Base-by-base conservation (phyloP, 2,329 filamentous ascomycete genomes). In the Dothideomycetidae sp. region DNA sequence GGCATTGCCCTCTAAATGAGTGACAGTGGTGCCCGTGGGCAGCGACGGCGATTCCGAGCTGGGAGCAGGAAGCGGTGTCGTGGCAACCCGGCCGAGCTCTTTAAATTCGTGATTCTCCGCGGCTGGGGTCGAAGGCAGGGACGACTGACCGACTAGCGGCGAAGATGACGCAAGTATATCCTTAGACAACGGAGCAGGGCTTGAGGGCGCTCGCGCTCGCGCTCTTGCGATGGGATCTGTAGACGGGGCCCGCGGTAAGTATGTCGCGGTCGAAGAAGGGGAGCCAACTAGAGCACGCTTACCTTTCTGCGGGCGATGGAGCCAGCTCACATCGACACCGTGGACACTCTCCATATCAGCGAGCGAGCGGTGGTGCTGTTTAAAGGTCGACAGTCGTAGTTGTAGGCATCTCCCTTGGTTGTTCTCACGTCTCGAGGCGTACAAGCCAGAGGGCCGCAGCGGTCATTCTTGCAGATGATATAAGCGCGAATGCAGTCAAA, bases 291-390 rank as follows among this genome's bases (percentile, higher is more conserved):
- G 10, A 14, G 14, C 19, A 3, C 11, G 60, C 70, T 60, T 68
- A 82, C 84, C 83, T 78, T 81, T 85, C n/a, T 42, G 31, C 49
- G 78, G 74, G 54, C 81, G 80, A 60, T 90, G 81, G 66, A 92
- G 80, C 84, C 84, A 93, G 60, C 80, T 85, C 53, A 92, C 83
- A 61, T 93, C 84, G 53, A 92, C 73, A 48, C 78, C 78, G 57
- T 84, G 76, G 47, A 82, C 73, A 50, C 80, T 77, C 61, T 88
- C 82, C 82, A 88, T 88, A 26, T 26, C 21, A 26, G 21, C 21
- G 7, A 26, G 21, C 7, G n/a, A n/a, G n/a, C n/a, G n/a, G n/a
- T n/a, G n/a, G n/a, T n/a, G n/a, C n/a, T n/a, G n/a, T n/a, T n/a
- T n/a, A n/a, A n/a, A n/a, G n/a, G n/a, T n/a, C n/a, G n/a, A n/a